Conservation (phyloP, 75 land plant species). For the Selaginella moellendorffii region DNA sequence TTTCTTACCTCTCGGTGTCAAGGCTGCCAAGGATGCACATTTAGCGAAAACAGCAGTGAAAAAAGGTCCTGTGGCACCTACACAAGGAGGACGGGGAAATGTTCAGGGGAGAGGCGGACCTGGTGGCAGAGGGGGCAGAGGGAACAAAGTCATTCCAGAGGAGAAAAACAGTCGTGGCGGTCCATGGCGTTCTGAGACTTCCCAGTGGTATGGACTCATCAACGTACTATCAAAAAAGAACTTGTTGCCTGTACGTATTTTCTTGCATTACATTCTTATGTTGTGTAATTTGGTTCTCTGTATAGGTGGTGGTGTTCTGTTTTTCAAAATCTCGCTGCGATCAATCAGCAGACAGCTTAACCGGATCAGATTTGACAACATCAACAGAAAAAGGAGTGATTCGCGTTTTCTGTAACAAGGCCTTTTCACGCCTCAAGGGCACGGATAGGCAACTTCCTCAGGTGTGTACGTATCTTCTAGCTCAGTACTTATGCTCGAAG, state of each 20-base stretch:
- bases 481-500: not conserved
- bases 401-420: slow-evolving; percentile 84
- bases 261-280: not conserved
- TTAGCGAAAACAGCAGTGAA: slow-evolving; percentile 42
- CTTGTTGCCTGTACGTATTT: slow-evolving; percentile 68
- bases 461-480: slow-evolving; percentile 23
- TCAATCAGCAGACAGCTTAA: slow-evolving; percentile 71
- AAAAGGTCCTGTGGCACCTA: slow-evolving; percentile 10
- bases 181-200: slow-evolving; percentile 63
- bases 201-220: slow-evolving; percentile 61
- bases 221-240: slow-evolving; percentile 67
- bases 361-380: slow-evolving; percentile 54
- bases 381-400: slow-evolving; percentile 84
- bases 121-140: not conserved
- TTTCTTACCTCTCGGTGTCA: slow-evolving; percentile 71
- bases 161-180: slow-evolving; percentile 27
- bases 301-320: slow-evolving; percentile 95
- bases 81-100: not conserved
- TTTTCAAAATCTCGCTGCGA: slow-evolving; percentile 96
- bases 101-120: slow-evolving; percentile 24
- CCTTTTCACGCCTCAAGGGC: slow-evolving; percentile 92
- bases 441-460: slow-evolving; percentile 92
- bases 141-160: not conserved
- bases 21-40: slow-evolving; percentile 64
- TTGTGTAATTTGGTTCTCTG: too few species aligned